These are phyloP conservation scores for Camellia sinensis DNA, from an alignment of 148 eudicot species.

Conservation along the genomic window DNA sequence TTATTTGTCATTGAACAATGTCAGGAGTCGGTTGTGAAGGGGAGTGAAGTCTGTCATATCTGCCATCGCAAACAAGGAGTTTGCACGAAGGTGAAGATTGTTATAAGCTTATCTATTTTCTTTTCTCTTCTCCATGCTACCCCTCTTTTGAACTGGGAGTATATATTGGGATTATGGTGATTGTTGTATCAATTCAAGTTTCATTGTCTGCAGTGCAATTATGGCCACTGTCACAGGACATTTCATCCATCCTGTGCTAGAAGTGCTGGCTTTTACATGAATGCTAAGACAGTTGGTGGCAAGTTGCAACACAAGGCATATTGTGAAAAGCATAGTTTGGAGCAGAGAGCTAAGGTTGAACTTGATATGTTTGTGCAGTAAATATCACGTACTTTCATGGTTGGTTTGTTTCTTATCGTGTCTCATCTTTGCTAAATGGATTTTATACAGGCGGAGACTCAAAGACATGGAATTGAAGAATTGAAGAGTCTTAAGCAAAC, in stretches of 20 bases:
- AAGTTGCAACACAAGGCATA: constrained; percentile 88
- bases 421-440: constrained; percentile 8
- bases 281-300: constrained; percentile 52
- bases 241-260: constrained; percentile 96
- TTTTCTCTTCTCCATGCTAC: neutral
- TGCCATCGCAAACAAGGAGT: constrained; percentile 77
- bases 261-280: constrained; percentile 81
- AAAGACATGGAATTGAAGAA: constrained; percentile 78
- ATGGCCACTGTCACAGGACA: constrained; percentile 78
- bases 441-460: constrained; percentile 58
- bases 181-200: constrained; percentile 14
- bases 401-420: neutral
- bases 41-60: constrained; percentile 60
- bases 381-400: neutral
- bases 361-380: constrained; percentile 11
- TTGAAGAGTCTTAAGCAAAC: constrained; percentile 72
- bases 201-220: constrained; percentile 63
- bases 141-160: neutral
- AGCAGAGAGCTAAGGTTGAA: constrained; percentile 82
- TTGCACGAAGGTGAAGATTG: constrained; percentile 67
- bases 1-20: constrained; percentile 8
- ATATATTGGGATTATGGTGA: neutral
- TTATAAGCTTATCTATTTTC: neutral
- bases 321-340: constrained; percentile 86
- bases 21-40: constrained; percentile 67